Evolutionary conservation across 495 filamentous ascomycete species (phyloP).

Genomic region (Podospora anserina): DNA sequence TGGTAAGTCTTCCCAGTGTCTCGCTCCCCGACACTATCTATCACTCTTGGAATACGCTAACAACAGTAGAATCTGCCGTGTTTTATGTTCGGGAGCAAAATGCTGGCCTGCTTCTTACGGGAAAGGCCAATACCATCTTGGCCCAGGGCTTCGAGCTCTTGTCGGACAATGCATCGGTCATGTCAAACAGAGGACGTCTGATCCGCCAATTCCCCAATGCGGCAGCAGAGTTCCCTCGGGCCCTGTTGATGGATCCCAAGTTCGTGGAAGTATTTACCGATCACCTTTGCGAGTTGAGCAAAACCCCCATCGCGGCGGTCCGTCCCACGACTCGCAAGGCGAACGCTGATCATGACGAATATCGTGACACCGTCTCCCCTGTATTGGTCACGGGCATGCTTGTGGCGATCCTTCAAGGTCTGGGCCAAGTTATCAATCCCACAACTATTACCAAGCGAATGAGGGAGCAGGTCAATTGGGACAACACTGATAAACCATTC

Average conservation of each 20-base stretch:
- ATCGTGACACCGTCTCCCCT: slow-evolving; percentile 53
- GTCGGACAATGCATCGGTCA: slow-evolving; percentile 46
- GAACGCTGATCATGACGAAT: slow-evolving; percentile 37
- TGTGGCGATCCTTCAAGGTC: slow-evolving; percentile 42
- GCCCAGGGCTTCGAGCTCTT: slow-evolving; percentile 59
- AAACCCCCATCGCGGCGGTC: slow-evolving; percentile 27
- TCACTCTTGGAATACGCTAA: slow-evolving; percentile 6
- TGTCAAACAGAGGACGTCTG: slow-evolving; percentile 49
- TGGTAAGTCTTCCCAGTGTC: slow-evolving; percentile 14
- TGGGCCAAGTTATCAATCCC: slow-evolving; percentile 35
- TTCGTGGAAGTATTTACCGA: slow-evolving; percentile 42
- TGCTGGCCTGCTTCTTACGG: slow-evolving; percentile 52
- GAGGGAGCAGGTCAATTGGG: slow-evolving; percentile 58
- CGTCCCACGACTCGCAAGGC: slow-evolving; percentile 45
- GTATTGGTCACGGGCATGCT: slow-evolving; percentile 57
- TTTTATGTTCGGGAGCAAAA: slow-evolving; percentile 58
- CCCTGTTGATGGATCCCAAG: slow-evolving; percentile 30
- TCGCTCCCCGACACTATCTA: slow-evolving; percentile 4
- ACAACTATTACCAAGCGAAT: slow-evolving; percentile 54
- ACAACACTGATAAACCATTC: slow-evolving; percentile 45
- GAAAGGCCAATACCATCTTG: slow-evolving; percentile 28
- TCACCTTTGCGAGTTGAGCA: slow-evolving; percentile 45
- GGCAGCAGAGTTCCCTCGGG: slow-evolving; percentile 37
- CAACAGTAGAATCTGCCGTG: slow-evolving; percentile 10
- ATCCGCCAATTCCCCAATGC: slow-evolving; percentile 54